Conservation (phyloP, 176 grass and related monocot species). For the maize (Zea mays) region Zm-B73-REFERENCE-NAM-5.0 NC_050097.1:199470001-199470500, state of each 20-base stretch:
- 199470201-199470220: no score
- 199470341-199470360: background rate
- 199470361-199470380: background rate
- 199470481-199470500: background rate
- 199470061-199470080: conserved; percentile 92
- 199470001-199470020: background rate
- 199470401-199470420: background rate
- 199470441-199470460: background rate
- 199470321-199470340: background rate
- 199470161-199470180: conserved; percentile 38
- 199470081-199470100: conserved; percentile 96
- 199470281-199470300: background rate
- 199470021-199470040: conserved; percentile 99
- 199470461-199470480: background rate
- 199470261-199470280: background rate
- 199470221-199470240: no score
- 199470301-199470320: background rate
- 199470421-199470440: background rate
- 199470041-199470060: conserved; percentile 67
- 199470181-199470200: no score
- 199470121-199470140: conserved; percentile 85
- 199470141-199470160: conserved; percentile 97
- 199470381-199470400: background rate
- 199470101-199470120: conserved; percentile 95
- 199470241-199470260: background rate